Percentiles rank a stretch among this genome's conserved stretches.
phyloP scores from a whole-genome alignment of 352 stramenopile species.

The Phytophthora fragariaefolia region DNA sequence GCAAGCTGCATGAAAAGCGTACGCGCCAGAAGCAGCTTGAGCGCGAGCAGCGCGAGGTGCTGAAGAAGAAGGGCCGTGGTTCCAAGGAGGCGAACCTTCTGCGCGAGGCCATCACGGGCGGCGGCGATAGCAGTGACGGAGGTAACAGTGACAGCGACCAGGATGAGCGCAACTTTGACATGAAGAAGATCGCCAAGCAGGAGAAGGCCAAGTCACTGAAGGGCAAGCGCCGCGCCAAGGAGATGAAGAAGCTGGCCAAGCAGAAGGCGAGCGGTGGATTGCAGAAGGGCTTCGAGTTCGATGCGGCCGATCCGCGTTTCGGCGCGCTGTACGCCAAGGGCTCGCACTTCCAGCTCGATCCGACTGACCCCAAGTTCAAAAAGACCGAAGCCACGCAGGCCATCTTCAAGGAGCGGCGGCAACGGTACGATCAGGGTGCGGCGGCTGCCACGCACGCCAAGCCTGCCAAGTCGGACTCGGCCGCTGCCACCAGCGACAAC shows the following conservation, averaged over 20 bases:
- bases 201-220: conserved; percentile 81
- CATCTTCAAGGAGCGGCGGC: conserved; percentile 82
- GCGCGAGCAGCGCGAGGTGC: conserved; percentile 67
- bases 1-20: conserved; percentile 83
- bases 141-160: conserved; percentile 42
- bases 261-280: conserved; percentile 50
- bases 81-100: conserved; percentile 59
- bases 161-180: conserved; percentile 84
- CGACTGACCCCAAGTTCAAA: conserved; percentile 87
- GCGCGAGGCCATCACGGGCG: conserved; percentile 62
- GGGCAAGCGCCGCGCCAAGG: conserved; percentile 81
- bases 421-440: conserved; percentile 56
- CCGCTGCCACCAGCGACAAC: conserved; percentile 10
- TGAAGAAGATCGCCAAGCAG: conserved; percentile 80
- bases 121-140: conserved; percentile 38
- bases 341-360: conserved; percentile 83
- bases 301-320: conserved; percentile 80
- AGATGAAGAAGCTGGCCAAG: conserved; percentile 75
- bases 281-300: conserved; percentile 81
- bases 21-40: conserved; percentile 62
- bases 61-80: conserved; percentile 66
- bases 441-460: conserved; percentile 2
- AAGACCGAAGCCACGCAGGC: conserved; percentile 79
- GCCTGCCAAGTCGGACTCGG: conserved; percentile 18
- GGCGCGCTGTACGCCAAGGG: conserved; percentile 75